Evolutionary conservation across 257 asterid genomes (phyloP).

Genomic region (Perilla frutescens): DNA sequence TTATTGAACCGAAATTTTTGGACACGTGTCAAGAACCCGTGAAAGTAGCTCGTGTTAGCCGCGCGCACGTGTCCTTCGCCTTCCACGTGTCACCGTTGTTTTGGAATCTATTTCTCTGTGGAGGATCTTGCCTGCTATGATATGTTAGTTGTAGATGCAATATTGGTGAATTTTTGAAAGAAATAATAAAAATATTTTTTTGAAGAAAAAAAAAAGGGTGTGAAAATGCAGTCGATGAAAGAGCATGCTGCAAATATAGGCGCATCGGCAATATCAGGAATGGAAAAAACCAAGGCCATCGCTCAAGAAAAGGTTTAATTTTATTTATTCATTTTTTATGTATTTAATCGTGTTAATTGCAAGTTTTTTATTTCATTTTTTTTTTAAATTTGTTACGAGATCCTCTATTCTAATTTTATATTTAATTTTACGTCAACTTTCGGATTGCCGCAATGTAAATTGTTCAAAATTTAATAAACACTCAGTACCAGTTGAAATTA

Average conservation of each 20-base stretch:
- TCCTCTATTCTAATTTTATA: too few relatives aligned
- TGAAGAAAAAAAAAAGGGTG: background rate
- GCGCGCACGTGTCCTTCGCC: too few relatives aligned
- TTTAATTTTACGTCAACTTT: too few relatives aligned
- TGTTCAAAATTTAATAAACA: too few relatives aligned
- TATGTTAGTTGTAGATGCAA: background rate
- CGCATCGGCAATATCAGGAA: slow-evolving; percentile 77
- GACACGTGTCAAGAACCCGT: slow-evolving; percentile 33
- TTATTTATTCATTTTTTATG: too few relatives aligned
- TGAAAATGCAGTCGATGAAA: slow-evolving; percentile 61
- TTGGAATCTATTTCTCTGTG: slow-evolving; percentile 11
- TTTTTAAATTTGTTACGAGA: too few relatives aligned
- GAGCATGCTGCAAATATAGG: slow-evolving; percentile 65
- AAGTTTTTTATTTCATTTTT: too few relatives aligned
- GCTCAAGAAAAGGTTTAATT: slow-evolving; percentile 61
- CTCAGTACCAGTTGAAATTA: too few relatives aligned
- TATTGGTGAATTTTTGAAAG: background rate
- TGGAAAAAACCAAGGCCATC: slow-evolving; percentile 71
- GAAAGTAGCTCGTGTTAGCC: background rate
- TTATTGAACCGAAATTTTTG: background rate
- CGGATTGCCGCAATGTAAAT: too few relatives aligned
- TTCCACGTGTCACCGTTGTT: too few relatives aligned
- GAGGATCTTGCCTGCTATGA: background rate
- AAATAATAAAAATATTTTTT: background rate
- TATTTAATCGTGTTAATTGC: too few relatives aligned